These are phyloP conservation scores for Aureobasidium sp. DNA, from an alignment of 2,329 filamentous ascomycete species.

Conservation along the genomic window DNA sequence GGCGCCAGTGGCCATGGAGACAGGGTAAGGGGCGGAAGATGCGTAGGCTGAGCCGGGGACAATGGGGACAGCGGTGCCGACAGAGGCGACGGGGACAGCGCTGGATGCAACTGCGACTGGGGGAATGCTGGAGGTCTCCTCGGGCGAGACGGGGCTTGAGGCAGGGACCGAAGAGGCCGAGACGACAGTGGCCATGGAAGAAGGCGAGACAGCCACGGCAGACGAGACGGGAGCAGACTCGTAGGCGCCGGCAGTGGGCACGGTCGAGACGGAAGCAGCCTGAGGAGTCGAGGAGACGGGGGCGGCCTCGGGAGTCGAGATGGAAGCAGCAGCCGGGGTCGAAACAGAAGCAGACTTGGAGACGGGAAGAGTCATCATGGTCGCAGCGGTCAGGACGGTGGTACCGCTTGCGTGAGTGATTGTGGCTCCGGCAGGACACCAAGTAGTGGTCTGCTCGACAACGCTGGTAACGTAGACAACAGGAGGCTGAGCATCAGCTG, in stretches of 20 bases:
- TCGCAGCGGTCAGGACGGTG: conserved; percentile 5
- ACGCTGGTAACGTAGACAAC: conserved; percentile 10
- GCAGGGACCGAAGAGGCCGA: background rate
- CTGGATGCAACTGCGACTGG: background rate
- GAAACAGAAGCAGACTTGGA: background rate
- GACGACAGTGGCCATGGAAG: background rate
- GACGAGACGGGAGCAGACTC: conserved; percentile 5
- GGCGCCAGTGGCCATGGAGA: background rate
- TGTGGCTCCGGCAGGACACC: background rate
- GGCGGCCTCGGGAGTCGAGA: background rate
- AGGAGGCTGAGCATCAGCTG: background rate
- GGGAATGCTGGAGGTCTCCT: background rate
- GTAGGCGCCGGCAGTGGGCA: background rate
- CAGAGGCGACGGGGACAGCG: background rate
- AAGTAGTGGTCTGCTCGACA: conserved; percentile 1
- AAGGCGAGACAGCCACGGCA: background rate
- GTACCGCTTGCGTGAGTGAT: conserved; percentile 7
- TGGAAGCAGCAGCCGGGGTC: background rate
- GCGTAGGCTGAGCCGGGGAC: background rate
- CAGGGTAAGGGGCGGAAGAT: conserved; percentile 1
- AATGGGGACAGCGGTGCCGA: conserved; percentile 1
- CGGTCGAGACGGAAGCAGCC: background rate
- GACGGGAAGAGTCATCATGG: background rate
- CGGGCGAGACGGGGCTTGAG: background rate
- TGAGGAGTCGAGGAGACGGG: background rate